phyloP scores from a whole-genome alignment of 257 asterid genomes.

The Lycium ferocissimum region DNA sequence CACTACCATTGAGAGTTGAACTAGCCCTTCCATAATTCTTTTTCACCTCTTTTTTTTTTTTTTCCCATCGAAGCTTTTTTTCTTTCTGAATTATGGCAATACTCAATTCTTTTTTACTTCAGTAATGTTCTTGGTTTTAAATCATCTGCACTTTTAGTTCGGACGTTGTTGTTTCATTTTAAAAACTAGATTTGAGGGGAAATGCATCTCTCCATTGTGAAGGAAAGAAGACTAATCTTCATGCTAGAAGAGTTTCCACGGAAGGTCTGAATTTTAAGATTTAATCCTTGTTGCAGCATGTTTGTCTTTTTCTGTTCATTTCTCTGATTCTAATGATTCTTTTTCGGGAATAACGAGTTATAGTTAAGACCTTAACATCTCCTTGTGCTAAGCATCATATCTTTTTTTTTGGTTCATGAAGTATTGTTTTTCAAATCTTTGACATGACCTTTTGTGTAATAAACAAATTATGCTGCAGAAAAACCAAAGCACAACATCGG shows the following conservation, averaged over 20 bases:
- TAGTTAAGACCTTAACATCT: neutral
- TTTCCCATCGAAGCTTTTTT: too few relatives aligned
- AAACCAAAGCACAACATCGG: neutral
- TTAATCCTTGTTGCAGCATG: too few relatives aligned
- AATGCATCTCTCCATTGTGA: neutral
- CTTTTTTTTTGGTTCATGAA: neutral
- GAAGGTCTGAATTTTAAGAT: neutral
- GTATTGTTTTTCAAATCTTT: neutral
- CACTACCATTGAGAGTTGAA: too few relatives aligned
- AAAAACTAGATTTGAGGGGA: neutral
- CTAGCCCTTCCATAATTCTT: too few relatives aligned
- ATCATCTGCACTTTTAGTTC: neutral
- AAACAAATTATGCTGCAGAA: neutral
- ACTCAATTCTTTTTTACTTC: neutral
- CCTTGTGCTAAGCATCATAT: neutral
- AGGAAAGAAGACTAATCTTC: neutral
- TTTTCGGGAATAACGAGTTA: too few relatives aligned
- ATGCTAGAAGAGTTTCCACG: neutral
- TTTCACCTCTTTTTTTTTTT: too few relatives aligned
- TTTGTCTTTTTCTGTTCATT: too few relatives aligned
- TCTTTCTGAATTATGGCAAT: neutral
- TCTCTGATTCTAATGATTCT: too few relatives aligned
- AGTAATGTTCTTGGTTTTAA: neutral
- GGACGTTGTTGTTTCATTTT: neutral
- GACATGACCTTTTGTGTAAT: neutral